These are phyloP conservation scores for Hirsutella rhossiliensis DNA, from an alignment of 2,329 filamentous ascomycete species.

Conservation along the genomic window DNA sequence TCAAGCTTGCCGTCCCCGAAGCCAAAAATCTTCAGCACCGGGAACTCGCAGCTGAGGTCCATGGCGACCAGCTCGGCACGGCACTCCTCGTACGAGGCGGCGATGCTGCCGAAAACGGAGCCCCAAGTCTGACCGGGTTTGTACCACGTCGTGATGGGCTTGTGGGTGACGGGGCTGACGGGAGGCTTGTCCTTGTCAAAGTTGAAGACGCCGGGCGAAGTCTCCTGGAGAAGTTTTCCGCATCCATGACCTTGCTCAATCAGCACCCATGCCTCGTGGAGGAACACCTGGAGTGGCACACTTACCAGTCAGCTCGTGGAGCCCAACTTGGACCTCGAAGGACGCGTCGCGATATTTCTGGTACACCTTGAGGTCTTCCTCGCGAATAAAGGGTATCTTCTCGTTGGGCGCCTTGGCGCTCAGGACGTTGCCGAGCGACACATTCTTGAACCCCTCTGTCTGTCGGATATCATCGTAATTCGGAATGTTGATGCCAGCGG, in stretches of 20 bases:
- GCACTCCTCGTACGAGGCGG: slow-evolving; percentile 88
- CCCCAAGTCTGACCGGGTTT: slow-evolving; percentile 94
- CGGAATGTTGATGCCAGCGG: slow-evolving; percentile 56
- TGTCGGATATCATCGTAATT: slow-evolving; percentile 72
- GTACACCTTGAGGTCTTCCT: slow-evolving; percentile 66
- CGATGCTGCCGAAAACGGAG: slow-evolving; percentile 77
- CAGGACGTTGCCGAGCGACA: slow-evolving; percentile 85
- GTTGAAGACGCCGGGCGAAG: slow-evolving; percentile 68
- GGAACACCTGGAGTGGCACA: not conserved
- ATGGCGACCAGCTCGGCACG: slow-evolving; percentile 90
- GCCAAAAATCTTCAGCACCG: slow-evolving; percentile 81
- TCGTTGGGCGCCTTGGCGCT: slow-evolving; percentile 87
- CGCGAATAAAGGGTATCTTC: slow-evolving; percentile 79
- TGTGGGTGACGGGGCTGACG: slow-evolving; percentile 63
- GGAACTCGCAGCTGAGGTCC: slow-evolving; percentile 79
- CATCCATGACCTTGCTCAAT: slow-evolving; percentile 61
- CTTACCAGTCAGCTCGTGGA: slow-evolving; percentile 66
- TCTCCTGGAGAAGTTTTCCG: slow-evolving; percentile 88
- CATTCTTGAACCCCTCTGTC: slow-evolving; percentile 81
- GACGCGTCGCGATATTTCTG: slow-evolving; percentile 73
- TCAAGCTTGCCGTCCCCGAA: slow-evolving; percentile 68
- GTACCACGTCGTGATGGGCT: slow-evolving; percentile 75
- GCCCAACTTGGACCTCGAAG: slow-evolving; percentile 91
- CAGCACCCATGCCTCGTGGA: slow-evolving; percentile 3
- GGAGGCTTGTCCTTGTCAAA: slow-evolving; percentile 78